Evolutionary conservation across 1,284 basidiomycete species (phyloP).

Genomic region (Cutaneotrichosporon cutaneum): DNA sequence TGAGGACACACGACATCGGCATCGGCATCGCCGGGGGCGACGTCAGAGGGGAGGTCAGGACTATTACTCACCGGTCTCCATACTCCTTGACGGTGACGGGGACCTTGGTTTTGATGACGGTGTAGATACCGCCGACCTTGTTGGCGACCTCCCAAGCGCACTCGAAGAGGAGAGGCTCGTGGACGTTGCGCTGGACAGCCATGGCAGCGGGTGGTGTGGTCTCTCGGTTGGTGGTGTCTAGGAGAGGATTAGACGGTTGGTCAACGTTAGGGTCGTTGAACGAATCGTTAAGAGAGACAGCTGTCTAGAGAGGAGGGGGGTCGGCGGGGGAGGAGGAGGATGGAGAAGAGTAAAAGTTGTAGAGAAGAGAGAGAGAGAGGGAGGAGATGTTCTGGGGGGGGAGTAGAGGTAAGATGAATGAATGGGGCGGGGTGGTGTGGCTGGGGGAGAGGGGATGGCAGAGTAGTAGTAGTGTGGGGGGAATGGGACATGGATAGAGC

Average conservation of each 20-base stretch:
- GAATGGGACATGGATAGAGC: too few relatives aligned
- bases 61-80: slow-evolving; percentile 49
- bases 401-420: not conserved
- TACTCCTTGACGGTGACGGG: slow-evolving; percentile 94
- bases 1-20: not conserved
- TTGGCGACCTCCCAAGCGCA: slow-evolving; percentile 94
- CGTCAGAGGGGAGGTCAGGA: not conserved
- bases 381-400: not conserved
- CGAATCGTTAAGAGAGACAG: not conserved
- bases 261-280: not conserved
- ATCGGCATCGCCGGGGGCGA: not conserved
- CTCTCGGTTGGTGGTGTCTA: too few relatives aligned
- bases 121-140: slow-evolving; percentile 98
- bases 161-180: slow-evolving; percentile 77
- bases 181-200: slow-evolving; percentile 63
- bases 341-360: not conserved
- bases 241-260: not conserved
- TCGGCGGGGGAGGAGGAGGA: not conserved
- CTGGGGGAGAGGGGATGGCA: not conserved
- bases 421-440: too few relatives aligned
- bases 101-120: slow-evolving; percentile 98
- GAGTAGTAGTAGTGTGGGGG: not conserved
- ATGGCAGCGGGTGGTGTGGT: slow-evolving; percentile 8
- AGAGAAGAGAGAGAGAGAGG: slow-evolving; percentile 2
- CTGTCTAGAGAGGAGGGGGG: not conserved